Evolutionary conservation across 1,284 basidiomycete genomes (phyloP).

Genomic region (Boletus semigastroideus): DNA sequence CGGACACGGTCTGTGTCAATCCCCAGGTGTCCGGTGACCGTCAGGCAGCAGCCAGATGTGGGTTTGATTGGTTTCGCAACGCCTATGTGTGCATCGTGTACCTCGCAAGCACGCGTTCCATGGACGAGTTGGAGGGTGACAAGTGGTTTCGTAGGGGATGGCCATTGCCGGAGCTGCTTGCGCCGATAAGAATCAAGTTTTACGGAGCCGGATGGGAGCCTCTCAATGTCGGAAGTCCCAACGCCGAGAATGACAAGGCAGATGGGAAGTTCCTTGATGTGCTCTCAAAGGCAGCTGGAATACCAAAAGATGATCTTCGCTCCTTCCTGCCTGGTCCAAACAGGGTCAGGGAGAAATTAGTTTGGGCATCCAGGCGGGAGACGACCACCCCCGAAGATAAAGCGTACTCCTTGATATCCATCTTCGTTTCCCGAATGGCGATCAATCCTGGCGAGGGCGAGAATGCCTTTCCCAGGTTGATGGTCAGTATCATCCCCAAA

Average conservation of each 20-base stretch:
- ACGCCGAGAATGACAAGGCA: constrained; percentile 8
- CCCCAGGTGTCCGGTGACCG: background rate
- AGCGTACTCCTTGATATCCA: constrained; percentile 3
- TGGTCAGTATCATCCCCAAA: constrained; percentile 1
- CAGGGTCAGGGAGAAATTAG: constrained; percentile 2
- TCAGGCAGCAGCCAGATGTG: background rate
- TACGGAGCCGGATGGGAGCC: constrained; percentile 2
- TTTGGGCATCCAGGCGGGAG: constrained; percentile 1
- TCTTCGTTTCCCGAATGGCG: constrained; percentile 1
- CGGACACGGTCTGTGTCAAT: background rate
- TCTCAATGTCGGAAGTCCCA: background rate
- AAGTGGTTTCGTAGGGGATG: constrained; percentile 3
- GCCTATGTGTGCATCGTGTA: background rate
- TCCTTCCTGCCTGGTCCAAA: constrained; percentile 2
- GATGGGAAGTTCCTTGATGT: background rate
- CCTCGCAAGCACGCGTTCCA: background rate
- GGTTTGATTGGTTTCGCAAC: background rate
- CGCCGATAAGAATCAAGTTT: constrained; percentile 5
- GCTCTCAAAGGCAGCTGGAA: constrained; percentile 3
- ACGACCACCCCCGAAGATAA: background rate
- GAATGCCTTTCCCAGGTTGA: constrained; percentile 2
- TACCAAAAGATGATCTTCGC: background rate
- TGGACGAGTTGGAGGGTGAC: background rate
- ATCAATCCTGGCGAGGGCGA: background rate
- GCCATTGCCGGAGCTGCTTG: constrained; percentile 1